Evolutionary conservation across 805 yeast genomes (phyloP).

Genomic region (Blastobotrys chiropterorum): DNA sequence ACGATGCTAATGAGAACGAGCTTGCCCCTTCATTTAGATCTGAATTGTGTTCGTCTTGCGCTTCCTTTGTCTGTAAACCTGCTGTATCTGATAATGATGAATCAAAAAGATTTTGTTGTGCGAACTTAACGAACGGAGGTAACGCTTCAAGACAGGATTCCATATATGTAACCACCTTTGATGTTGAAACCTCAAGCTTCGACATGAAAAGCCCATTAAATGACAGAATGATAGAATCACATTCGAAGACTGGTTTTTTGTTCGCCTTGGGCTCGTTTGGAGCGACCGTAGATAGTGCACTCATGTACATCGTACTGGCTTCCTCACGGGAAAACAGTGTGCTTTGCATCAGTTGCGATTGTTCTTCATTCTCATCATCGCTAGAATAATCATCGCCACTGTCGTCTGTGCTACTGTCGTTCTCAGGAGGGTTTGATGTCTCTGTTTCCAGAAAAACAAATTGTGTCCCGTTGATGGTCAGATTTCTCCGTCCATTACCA

Average conservation of each 20-base stretch:
- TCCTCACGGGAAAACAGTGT: constrained; percentile 62
- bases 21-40: background rate
- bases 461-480: background rate
- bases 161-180: background rate
- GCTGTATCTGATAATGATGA: background rate
- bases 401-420: constrained; percentile 8
- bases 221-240: constrained; percentile 13
- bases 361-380: constrained; percentile 13
- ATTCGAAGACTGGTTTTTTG: constrained; percentile 4
- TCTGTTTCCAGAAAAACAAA: background rate
- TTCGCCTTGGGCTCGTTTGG: constrained; percentile 15
- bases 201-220: constrained; percentile 25
- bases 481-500: constrained; percentile 1
- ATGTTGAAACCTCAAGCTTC: constrained; percentile 19
- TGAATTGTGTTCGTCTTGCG: background rate
- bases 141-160: background rate
- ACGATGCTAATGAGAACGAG: background rate
- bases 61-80: background rate
- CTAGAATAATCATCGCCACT: constrained; percentile 16
- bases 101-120: background rate
- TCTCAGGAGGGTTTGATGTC: background rate
- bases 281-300: constrained; percentile 59
- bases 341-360: constrained; percentile 33
- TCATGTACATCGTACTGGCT: constrained; percentile 71
- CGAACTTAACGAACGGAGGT: background rate